A percentile compares a stretch with the other conserved stretches of the same genome.
Evolutionary conservation across 306 rosid genomes (phyloP).

Genomic region (Acmispon strigosus): DNA sequence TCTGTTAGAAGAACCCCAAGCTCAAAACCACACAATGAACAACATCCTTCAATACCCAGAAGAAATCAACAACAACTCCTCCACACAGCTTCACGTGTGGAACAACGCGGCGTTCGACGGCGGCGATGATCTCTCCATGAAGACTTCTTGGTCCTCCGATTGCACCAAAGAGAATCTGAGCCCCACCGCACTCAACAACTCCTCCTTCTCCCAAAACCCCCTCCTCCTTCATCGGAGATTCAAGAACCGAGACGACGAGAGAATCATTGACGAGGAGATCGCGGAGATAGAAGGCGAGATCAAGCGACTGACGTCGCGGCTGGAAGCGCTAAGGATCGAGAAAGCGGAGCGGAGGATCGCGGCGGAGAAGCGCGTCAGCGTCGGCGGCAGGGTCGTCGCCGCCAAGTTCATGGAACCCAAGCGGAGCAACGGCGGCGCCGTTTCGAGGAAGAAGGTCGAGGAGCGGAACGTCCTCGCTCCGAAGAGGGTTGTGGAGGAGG

Average conservation of each 20-base stretch:
- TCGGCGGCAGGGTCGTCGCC: neutral
- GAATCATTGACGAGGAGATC: conserved; percentile 17
- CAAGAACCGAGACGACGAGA: conserved; percentile 1
- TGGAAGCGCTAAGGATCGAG: conserved; percentile 21
- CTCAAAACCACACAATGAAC: conserved; percentile 3
- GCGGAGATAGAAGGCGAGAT: conserved; percentile 10
- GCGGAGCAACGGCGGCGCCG: conserved; percentile 8
- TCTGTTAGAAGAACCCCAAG: too few species aligned
- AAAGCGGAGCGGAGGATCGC: neutral
- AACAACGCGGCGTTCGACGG: conserved; percentile 33
- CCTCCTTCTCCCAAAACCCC: too few species aligned
- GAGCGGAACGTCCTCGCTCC: conserved; percentile 10
- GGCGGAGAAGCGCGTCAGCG: conserved; percentile 2
- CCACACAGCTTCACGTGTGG: conserved; percentile 19
- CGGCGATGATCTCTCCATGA: neutral
- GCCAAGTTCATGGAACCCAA: conserved; percentile 40
- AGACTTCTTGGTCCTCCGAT: conserved; percentile 25
- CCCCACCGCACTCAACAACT: conserved; percentile 12
- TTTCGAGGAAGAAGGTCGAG: too few species aligned
- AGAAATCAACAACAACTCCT: neutral
- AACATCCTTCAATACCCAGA: conserved; percentile 1
- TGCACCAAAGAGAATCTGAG: conserved; percentile 26
- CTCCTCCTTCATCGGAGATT: neutral
- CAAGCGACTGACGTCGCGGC: neutral
- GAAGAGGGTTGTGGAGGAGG: neutral